phyloP scores from a whole-genome alignment of 768 basidiomycete genomes.

The Chalciporus piperatus region DNA sequence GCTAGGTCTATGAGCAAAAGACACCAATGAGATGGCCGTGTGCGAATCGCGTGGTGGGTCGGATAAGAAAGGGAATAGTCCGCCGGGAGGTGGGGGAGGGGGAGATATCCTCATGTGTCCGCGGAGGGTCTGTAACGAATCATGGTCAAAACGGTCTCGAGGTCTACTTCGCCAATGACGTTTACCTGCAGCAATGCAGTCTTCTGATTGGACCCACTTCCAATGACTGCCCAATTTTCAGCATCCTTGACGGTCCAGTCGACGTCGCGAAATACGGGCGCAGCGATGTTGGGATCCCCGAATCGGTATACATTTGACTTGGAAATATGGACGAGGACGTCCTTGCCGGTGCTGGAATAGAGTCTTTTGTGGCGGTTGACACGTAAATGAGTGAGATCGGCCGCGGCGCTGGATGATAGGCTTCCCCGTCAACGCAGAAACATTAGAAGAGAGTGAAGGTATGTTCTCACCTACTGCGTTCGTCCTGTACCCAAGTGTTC shows the following conservation, averaged over 20 bases:
- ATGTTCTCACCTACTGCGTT: neutral
- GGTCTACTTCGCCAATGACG: neutral
- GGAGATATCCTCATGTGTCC: conserved; percentile 73
- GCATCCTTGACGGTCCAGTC: conserved; percentile 59
- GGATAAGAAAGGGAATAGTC: conserved; percentile 76
- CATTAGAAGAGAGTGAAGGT: neutral
- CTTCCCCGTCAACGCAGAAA: neutral
- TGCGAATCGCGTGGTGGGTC: conserved; percentile 44
- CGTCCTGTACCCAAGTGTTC: neutral
- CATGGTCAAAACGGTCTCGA: neutral
- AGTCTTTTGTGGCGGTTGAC: neutral
- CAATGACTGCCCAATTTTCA: conserved; percentile 76
- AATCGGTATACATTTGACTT: conserved; percentile 56
- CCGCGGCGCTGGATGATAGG: neutral
- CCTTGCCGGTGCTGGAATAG: conserved; percentile 1
- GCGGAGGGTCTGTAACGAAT: conserved; percentile 50
- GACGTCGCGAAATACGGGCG: conserved; percentile 51
- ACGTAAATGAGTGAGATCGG: neutral
- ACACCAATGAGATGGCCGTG: conserved; percentile 52
- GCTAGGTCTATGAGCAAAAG: conserved; percentile 61
- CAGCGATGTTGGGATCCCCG: conserved; percentile 46
- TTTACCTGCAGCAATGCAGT: conserved; percentile 62
- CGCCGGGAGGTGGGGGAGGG: conserved; percentile 54
- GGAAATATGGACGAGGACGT: conserved; percentile 39
- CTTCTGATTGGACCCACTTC: conserved; percentile 62